Percentiles rank a stretch among this genome's conserved stretches.
phyloP scores from a whole-genome alignment of 208 protist species.

The Trypanosoma rangeli region DNA sequence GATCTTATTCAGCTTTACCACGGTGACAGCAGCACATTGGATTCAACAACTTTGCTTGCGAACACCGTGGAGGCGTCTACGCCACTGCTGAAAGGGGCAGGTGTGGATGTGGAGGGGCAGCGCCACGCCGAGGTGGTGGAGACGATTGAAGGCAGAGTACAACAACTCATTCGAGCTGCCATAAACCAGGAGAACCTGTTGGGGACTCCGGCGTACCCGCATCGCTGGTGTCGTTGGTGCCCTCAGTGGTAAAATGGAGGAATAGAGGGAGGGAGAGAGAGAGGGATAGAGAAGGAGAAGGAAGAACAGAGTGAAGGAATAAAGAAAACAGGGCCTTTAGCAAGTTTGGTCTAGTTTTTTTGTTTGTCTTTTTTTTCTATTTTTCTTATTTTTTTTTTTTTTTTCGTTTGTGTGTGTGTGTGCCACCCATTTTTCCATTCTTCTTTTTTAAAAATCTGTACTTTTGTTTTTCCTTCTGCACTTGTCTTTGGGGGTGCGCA shows the following conservation, averaged over 20 bases:
- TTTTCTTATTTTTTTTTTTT: not conserved
- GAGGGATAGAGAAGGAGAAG: too few relatives aligned
- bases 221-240: constrained; percentile 67
- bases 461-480: too few relatives aligned
- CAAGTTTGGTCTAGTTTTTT: not conserved
- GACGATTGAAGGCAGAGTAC: constrained; percentile 46
- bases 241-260: constrained; percentile 63
- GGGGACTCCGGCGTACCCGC: constrained; percentile 44
- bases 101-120: not conserved
- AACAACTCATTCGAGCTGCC: constrained; percentile 50
- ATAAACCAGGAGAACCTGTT: constrained; percentile 46
- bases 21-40: not conserved
- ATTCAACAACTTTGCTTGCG: not conserved
- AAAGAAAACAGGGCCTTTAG: not conserved
- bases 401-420: not conserved
- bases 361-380: not conserved
- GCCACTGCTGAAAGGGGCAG: constrained; percentile 15
- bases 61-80: not conserved
- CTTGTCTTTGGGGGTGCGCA: not conserved
- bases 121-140: not conserved
- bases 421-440: too few relatives aligned
- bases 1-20: constrained; percentile 17
- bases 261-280: not conserved
- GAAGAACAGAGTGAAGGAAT: not conserved
- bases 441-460: too few relatives aligned